Base-by-base conservation (phyloP, 768 basidiomycete species). In the Lanmaoa pseudosensibilis region DNA sequence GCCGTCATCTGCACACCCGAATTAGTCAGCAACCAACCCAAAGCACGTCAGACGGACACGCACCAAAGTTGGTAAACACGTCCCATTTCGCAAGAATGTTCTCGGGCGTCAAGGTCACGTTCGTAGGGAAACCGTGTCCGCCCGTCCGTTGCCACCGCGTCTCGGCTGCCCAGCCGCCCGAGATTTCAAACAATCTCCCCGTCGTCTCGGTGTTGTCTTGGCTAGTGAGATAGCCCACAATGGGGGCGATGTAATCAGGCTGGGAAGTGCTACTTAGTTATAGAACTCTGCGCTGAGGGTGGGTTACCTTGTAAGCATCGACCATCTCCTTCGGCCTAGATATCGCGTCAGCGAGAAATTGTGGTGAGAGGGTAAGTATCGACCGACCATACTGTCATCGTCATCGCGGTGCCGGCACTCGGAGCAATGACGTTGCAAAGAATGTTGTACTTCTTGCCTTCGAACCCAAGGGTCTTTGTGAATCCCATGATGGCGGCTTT, bases 401-500 rank as follows among this genome's bases (percentile, higher is more conserved):
- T 94, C 93, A 95, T 94, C 18, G 92, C 90, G 19, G 92, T 95
- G 11, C 92, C 93, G 30, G 92, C 94, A 37, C 85, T 85, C 1
- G 94, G 92, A 32, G 90, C 92, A 57, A 98, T 87, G 49, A 81
- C 80, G 69, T 99, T 99, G 60, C 85, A 90, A 47, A 94, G 66
- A 66, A 99, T 98, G 69, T 87, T 86, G 73, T 96, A 94, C 69
- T 92, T 92, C 68, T 81, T 79, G 48, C 97, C 97, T 73, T 99
- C 97, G 54, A 94, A 85, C 3, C 87, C 94, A 21, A 98, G 83
- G 0, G 93, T 87, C 47, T 86, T 83, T n/a, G 94, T 95, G 15
- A 99, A 72, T 52, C 92, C 93, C 59, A 92, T 87, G 64, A 98
- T 90, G 21, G 83, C 94, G 55, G 93, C 88, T 72, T 98, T 98